phyloP scores from a whole-genome alignment of 768 basidiomycete species.

The Lentinus tigrinus region DNA sequence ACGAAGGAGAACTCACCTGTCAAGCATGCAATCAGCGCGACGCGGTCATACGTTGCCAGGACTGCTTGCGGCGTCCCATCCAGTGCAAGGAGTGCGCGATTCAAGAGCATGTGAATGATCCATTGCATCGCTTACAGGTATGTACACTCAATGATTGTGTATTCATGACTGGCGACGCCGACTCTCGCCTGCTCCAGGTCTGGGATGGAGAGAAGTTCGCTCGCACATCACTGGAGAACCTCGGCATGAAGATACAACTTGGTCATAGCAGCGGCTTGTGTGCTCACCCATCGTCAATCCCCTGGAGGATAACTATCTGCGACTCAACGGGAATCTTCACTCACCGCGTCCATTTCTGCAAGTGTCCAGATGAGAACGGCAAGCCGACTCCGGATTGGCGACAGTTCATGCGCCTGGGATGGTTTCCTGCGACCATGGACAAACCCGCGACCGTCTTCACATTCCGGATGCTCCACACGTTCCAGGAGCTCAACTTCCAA shows the following conservation, averaged over 20 bases:
- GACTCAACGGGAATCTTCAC: neutral
- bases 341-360: neutral
- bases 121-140: neutral
- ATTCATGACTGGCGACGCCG: too few species aligned
- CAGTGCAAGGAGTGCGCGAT: neutral
- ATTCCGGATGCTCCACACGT: conserved; percentile 28
- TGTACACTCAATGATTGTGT: too few species aligned
- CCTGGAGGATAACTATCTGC: neutral
- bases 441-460: conserved; percentile 31
- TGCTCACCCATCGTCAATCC: neutral
- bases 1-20: neutral
- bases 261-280: neutral
- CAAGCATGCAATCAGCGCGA: neutral
- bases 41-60: neutral
- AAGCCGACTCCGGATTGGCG: neutral
- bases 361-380: neutral
- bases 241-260: neutral
- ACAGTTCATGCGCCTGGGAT: conserved; percentile 30
- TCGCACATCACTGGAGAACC: neutral
- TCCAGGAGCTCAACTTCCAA: conserved; percentile 34
- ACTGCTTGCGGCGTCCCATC: neutral
- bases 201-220: neutral
- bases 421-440: conserved; percentile 31
- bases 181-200: too few species aligned
- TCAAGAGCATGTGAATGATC: neutral